These are phyloP conservation scores for Solanum gandarillasii DNA, from an alignment of 257 asterid genomes.

Conservation along the genomic window DNA sequence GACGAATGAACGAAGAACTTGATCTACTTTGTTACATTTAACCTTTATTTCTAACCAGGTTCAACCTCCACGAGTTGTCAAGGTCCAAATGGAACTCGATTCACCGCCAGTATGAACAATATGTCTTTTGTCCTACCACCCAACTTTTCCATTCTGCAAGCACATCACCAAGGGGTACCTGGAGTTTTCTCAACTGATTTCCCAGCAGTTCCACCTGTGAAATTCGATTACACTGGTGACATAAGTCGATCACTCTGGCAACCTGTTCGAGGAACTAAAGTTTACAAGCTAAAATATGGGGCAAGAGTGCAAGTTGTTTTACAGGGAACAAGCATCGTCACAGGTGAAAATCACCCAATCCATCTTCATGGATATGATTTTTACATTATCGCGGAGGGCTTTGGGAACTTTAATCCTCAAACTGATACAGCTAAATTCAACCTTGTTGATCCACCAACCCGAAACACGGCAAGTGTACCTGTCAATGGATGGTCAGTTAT, in stretches of 20 bases:
- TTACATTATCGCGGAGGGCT: conserved; percentile 69
- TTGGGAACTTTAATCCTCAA: conserved; percentile 61
- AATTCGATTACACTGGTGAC: conserved; percentile 73
- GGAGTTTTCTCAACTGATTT: conserved; percentile 77
- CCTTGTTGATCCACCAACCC: conserved; percentile 68
- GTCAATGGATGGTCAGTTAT: conserved; percentile 89
- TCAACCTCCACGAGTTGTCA: conserved; percentile 43
- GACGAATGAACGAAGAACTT: background rate
- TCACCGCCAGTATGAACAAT: background rate
- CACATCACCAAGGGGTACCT: conserved; percentile 57
- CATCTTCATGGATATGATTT: conserved; percentile 91
- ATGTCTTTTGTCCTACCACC: conserved; percentile 71
- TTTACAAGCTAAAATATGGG: conserved; percentile 59
- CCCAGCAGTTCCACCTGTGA: conserved; percentile 51
- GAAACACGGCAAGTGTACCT: conserved; percentile 75
- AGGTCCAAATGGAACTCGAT: conserved; percentile 55
- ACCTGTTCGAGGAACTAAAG: conserved; percentile 47
- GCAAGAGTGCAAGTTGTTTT: conserved; percentile 63
- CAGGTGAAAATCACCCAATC: conserved; percentile 79
- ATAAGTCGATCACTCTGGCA: conserved; percentile 78
- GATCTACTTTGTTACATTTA: background rate
- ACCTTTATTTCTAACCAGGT: conserved; percentile 9
- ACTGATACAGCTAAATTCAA: conserved; percentile 56
- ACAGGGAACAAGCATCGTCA: conserved; percentile 78
- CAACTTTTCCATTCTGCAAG: conserved; percentile 59